Evolutionary conservation across 495 filamentous ascomycete genomes (phyloP).

Genomic region (Penicillium bovifimosum): DNA sequence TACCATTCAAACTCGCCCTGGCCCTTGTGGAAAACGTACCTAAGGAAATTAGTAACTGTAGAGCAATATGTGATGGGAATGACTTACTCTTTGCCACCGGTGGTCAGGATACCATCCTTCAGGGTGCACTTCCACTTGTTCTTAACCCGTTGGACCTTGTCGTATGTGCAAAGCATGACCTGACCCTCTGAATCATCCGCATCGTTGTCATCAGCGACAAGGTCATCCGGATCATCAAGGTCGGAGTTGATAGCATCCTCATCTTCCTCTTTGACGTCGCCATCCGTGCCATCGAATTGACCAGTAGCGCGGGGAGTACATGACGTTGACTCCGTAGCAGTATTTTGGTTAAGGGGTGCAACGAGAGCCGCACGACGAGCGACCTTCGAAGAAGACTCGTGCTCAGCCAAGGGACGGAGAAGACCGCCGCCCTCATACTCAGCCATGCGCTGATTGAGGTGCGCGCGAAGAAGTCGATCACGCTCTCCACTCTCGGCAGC

Average conservation of each 20-base stretch:
- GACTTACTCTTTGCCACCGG: conserved; percentile 78
- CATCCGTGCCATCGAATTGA: conserved; percentile 62
- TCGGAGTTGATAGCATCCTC: conserved; percentile 99
- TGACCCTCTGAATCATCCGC: conserved; percentile 76
- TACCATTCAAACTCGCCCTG: conserved; percentile 98
- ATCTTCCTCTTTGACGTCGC: conserved; percentile 62
- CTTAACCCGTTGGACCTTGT: conserved; percentile 98
- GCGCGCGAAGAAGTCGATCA: conserved; percentile 37
- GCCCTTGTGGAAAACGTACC: conserved; percentile 96
- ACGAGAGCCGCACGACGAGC: conserved; percentile 10
- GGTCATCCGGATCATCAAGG: conserved; percentile 90
- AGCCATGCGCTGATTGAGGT: conserved; percentile 51
- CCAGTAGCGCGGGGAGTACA: conserved; percentile 9
- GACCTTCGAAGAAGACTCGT: conserved; percentile 20
- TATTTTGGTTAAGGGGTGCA: not conserved
- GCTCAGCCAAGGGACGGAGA: conserved; percentile 58
- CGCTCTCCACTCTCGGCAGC: conserved; percentile 58
- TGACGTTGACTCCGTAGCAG: not conserved
- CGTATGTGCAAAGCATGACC: conserved; percentile 97
- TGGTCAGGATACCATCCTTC: conserved; percentile 92
- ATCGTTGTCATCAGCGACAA: conserved; percentile 65
- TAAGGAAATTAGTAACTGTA: conserved; percentile 21
- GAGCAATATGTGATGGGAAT: not conserved
- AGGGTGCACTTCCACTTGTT: conserved; percentile 99
- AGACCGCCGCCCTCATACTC: conserved; percentile 76